Percentiles rank a stretch among this genome's conserved stretches.
phyloP scores from a whole-genome alignment of 1,139 yeast species.

The Wickerhamomyces sp. region DNA sequence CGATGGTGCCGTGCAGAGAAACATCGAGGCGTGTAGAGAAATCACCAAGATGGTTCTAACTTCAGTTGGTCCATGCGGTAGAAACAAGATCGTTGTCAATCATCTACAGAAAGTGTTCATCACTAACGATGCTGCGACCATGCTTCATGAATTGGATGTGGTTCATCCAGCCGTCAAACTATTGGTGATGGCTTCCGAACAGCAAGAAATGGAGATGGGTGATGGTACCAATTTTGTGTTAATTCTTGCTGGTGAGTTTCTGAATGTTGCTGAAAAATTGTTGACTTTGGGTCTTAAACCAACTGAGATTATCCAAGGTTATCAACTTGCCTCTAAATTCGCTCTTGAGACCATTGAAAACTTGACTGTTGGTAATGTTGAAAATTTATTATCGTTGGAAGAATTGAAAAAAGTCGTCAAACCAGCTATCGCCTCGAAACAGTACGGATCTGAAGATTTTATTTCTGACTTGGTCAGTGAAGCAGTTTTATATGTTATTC shows the following conservation, averaged over 20 bases:
- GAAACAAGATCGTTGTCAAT: slow-evolving; percentile 93
- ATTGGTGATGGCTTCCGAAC: slow-evolving; percentile 93
- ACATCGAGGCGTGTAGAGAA: slow-evolving; percentile 92
- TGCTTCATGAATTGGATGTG: slow-evolving; percentile 86
- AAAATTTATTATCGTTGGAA: slow-evolving; percentile 46
- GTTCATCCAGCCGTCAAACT: slow-evolving; percentile 97
- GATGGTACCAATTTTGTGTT: slow-evolving; percentile 70
- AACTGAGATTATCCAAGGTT: slow-evolving; percentile 87
- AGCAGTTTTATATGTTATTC: slow-evolving; percentile 77
- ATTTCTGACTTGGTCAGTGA: slow-evolving; percentile 79
- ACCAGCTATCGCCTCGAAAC: slow-evolving; percentile 91
- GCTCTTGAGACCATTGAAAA: slow-evolving; percentile 65
- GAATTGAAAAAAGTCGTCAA: slow-evolving; percentile 71
- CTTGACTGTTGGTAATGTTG: slow-evolving; percentile 58
- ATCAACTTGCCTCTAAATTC: slow-evolving; percentile 72
- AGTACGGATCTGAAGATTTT: slow-evolving; percentile 80
- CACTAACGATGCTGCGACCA: slow-evolving; percentile 96
- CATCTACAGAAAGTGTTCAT: slow-evolving; percentile 76
- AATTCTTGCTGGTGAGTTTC: slow-evolving; percentile 85
- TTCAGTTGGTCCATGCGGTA: slow-evolving; percentile 96
- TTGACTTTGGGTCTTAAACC: slow-evolving; percentile 84
- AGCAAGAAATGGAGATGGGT: slow-evolving; percentile 90
- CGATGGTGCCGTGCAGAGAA: slow-evolving; percentile 91
- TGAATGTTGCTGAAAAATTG: slow-evolving; percentile 78
- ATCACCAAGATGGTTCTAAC: slow-evolving; percentile 88